Base-by-base conservation (phyloP, 345 rosid species). In the Psidium guajava region DNA sequence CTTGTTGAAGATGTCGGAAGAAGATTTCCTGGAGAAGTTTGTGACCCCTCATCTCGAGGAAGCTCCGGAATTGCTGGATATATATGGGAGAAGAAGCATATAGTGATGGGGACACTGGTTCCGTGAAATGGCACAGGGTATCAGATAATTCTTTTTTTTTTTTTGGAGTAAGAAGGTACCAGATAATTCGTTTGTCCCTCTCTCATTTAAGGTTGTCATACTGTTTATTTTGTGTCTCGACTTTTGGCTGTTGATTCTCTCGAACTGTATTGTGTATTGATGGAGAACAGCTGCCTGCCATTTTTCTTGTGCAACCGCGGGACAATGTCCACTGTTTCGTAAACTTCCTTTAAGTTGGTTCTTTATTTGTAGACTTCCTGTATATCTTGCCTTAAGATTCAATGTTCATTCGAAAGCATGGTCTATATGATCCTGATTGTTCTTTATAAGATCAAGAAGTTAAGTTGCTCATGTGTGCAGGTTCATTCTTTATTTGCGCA, bases 11-110 rank as follows among this genome's bases (percentile, higher is more conserved):
- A 16, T 13, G 11, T 25, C 86, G 15, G 91, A 90, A 69, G 40
- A 85, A 57, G 1, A 1, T 2, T 88, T 89, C 57, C 27, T 89
- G 54, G 12, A 18, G 57, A 87, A 56, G 86, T 86, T 84, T 85
- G 81, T 90, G 83, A 28, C 82, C 53, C 21, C 54, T 24, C 56
- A 82, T 82, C 54, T 83, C 12, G 50, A 82, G 80, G 84, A 84
- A 54, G 85, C 75, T 55, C 86, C 85, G 3, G 58, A 61, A 75
- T 69, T 89, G 80, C 81, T 85, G 86, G 83, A 77, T 82, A 22
- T 88, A 13, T 91, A 89, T 40, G 54, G 73, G 84, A 58, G 64
- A 86, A 92, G 93, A 64, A 64, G 75, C 44, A 64, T 8, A 28
- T 64, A 2, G 42, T 1, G 0, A 92, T 86, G 91, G n/a, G 69